Conservation (phyloP, 2,329 filamentous ascomycete genomes). For the Fusarium incarnatum region DNA sequence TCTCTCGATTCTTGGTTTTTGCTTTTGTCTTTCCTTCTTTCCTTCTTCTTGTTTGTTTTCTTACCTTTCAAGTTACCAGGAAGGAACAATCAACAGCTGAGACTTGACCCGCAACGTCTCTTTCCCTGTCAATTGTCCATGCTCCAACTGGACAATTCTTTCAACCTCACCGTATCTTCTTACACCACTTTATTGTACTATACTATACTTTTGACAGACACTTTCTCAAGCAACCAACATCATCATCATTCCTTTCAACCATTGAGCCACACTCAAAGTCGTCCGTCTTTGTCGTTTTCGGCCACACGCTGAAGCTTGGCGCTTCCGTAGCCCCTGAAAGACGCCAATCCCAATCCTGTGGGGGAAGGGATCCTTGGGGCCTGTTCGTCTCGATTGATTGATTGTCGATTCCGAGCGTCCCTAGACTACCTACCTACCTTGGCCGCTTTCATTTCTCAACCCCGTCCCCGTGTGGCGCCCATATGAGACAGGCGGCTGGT, state of each 20-base stretch:
- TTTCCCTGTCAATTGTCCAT: conserved; percentile 14
- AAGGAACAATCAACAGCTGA: conserved; percentile 7
- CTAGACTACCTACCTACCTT: not conserved
- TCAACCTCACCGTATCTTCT: conserved; percentile 27
- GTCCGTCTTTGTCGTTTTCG: conserved; percentile 35
- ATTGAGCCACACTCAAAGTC: conserved; percentile 22
- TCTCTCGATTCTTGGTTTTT: conserved; percentile 24
- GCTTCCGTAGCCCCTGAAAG: conserved; percentile 42
- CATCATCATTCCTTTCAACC: conserved; percentile 20
- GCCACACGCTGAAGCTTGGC: conserved; percentile 42
- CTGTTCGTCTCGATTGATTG: conserved; percentile 3
- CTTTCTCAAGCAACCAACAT: conserved; percentile 3
- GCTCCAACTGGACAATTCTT: conserved; percentile 3
- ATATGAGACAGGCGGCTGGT: conserved; percentile 47
- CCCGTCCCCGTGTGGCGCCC: conserved; percentile 44
- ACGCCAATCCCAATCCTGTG: conserved; percentile 45
- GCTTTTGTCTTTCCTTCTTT: conserved; percentile 3
- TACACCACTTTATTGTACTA: not conserved
- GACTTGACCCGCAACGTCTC: conserved; percentile 10
- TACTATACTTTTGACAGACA: not conserved
- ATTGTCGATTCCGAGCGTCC: conserved; percentile 4
- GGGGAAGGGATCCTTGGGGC: conserved; percentile 46
- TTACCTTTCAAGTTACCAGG: conserved; percentile 5
- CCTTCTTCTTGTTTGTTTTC: conserved; percentile 16
- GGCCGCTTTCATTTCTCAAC: conserved; percentile 42